Conservation (phyloP, 257 asterid species). For the Lithospermum erythrorhizon region DNA sequence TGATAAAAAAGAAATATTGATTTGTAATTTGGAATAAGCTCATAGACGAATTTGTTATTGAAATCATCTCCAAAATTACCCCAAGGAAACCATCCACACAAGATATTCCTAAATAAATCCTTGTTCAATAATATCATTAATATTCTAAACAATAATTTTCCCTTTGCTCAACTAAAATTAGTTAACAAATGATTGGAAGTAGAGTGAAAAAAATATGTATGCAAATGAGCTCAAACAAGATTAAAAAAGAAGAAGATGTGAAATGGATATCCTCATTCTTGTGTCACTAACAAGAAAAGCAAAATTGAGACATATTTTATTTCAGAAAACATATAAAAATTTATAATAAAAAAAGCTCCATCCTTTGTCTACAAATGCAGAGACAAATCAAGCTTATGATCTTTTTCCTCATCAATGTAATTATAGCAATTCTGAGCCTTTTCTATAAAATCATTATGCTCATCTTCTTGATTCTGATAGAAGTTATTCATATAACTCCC, state of each 20-base stretch:
- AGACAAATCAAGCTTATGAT: constrained; percentile 66
- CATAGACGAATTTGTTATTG: too few species aligned
- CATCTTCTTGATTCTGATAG: constrained; percentile 10
- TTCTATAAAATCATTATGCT: constrained; percentile 12
- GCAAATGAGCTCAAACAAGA: not conserved
- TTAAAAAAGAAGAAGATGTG: not conserved
- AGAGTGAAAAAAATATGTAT: too few species aligned
- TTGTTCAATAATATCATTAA: too few species aligned
- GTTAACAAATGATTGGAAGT: too few species aligned
- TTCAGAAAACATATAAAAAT: not conserved
- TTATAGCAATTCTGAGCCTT: constrained; percentile 12
- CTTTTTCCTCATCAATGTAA: constrained; percentile 17
- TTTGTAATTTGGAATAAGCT: too few species aligned
- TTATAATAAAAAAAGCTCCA: not conserved
- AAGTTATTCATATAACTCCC: constrained; percentile 26
- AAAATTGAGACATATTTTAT: not conserved
- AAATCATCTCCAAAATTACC: too few species aligned
- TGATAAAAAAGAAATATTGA: too few species aligned
- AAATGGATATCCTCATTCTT: not conserved
- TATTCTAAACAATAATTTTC: too few species aligned
- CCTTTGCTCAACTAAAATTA: too few species aligned
- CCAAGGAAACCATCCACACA: too few species aligned
- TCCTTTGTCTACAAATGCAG: constrained; percentile 52
- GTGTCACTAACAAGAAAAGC: not conserved
- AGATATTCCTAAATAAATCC: too few species aligned